Base-by-base conservation (phyloP, 2,329 filamentous ascomycete genomes). In the Keithomyces neogunnii region DNA sequence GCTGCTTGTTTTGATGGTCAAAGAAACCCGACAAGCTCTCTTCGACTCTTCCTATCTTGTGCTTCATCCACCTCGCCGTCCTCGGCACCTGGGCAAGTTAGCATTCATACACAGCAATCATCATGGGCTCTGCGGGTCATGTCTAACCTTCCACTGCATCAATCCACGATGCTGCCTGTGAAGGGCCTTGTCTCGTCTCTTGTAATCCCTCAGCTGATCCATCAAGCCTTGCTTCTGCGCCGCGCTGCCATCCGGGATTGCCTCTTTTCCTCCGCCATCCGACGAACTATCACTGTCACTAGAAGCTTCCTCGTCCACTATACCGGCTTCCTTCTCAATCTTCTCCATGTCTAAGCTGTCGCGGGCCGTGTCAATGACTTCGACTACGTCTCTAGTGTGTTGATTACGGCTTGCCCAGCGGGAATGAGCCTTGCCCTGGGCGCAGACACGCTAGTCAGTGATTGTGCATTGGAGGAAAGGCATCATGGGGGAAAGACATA, bases 111-210 rank as follows among this genome's bases (percentile, higher is more conserved):
- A 10, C 7, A 10, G 2, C 7, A 32, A 10, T 28, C 33, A 48
- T 7, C 29, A 36, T 11, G 10, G n/a, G 13, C 40, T 19, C 19
- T 19, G 38, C 19, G 1, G 3, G 13, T 38, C 31, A 48, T 31
- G 3, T 50, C 65, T 59, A 57, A 69, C 67, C 63, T 70, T 70
- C 81, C 84, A 89, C 67, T 89, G 86, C 86, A 89, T 89, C 40
- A 86, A 62, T 0, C 86, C 86, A 28, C 82, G 69, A 60, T 89
- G 82, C 61, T 79, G 77, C 47, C 84, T 71, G 64, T 88, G 83
- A 56, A 86, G 67, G 54, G 78, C 74, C 64, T 77, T 79, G 56
- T 75, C 71, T 57, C 82, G 72, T 52, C 74, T 71, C 61, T 77
- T 80, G 62, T 83, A 86, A 53, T 86, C 82, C 51, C 74, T 76